phyloP scores from a whole-genome alignment of 345 rosid species.

The Sisymbrium altissimum region DNA sequence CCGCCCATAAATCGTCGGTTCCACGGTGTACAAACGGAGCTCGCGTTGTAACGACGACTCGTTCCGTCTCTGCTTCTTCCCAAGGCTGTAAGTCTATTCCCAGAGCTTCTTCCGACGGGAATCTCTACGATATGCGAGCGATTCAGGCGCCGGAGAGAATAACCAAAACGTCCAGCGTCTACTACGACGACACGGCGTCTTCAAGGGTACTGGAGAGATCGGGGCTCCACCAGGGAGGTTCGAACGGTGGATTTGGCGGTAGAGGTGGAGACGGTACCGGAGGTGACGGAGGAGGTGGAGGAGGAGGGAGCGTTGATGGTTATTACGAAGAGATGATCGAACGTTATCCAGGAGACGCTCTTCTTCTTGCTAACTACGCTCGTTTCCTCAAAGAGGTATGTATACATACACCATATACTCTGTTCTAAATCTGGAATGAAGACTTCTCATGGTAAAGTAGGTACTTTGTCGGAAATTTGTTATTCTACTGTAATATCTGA shows the following conservation, averaged over 20 bases:
- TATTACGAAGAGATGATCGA: slow-evolving; percentile 64
- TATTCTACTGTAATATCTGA: background rate
- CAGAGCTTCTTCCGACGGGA: slow-evolving; percentile 32
- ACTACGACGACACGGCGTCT: slow-evolving; percentile 5
- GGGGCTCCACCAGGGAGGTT: slow-evolving; percentile 6
- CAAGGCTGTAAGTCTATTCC: slow-evolving; percentile 21
- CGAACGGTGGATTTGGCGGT: slow-evolving; percentile 52
- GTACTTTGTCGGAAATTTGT: too few relatives aligned
- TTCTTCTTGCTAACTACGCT: slow-evolving; percentile 65
- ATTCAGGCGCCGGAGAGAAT: slow-evolving; percentile 4
- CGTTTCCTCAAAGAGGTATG: slow-evolving; percentile 71
- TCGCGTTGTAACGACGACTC: slow-evolving; percentile 36
- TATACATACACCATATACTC: slow-evolving; percentile 1
- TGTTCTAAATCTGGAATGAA: too few relatives aligned
- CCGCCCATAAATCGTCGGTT: slow-evolving; percentile 30
- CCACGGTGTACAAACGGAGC: slow-evolving; percentile 35
- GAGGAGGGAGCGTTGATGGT: slow-evolving; percentile 44
- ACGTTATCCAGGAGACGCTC: slow-evolving; percentile 50
- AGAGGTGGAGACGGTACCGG: slow-evolving; percentile 27
- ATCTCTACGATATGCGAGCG: slow-evolving; percentile 9
- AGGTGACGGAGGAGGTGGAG: slow-evolving; percentile 26
- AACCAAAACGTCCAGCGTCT: background rate
- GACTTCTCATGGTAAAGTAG: too few relatives aligned
- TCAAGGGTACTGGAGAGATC: slow-evolving; percentile 9
- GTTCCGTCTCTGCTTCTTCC: slow-evolving; percentile 29